Percentiles rank a stretch among this genome's conserved stretches.
Evolutionary conservation across 352 stramenopile species (phyloP).

Genomic region (Aphanomyces invadans): DNA sequence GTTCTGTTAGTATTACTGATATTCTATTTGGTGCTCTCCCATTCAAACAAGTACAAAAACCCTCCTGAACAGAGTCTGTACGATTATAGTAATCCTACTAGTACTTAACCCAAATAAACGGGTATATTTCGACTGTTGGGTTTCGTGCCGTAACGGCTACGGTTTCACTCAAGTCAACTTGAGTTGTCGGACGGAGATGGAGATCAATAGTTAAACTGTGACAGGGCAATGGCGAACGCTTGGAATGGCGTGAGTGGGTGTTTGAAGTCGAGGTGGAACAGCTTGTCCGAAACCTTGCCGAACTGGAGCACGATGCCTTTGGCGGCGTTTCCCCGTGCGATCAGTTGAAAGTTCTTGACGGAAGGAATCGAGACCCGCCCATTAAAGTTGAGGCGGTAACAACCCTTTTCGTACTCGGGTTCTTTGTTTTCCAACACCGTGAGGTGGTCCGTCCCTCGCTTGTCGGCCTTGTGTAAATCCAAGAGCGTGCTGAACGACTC

Average conservation of each 20-base stretch:
- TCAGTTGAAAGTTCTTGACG: slow-evolving; percentile 78
- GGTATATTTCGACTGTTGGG: no score
- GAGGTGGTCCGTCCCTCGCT: slow-evolving; percentile 27
- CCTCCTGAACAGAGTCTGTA: no score
- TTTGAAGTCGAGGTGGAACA: slow-evolving; percentile 74
- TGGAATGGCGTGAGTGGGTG: slow-evolving; percentile 65
- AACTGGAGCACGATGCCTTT: slow-evolving; percentile 54
- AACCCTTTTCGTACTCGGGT: slow-evolving; percentile 65
- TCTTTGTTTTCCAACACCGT: slow-evolving; percentile 62
- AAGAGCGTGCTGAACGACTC: slow-evolving; percentile 48
- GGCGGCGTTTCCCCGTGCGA: slow-evolving; percentile 24
- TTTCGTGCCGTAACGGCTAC: no score
- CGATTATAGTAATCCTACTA: no score
- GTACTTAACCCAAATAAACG: no score
- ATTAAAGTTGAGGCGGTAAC: slow-evolving; percentile 76
- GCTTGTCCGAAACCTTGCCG: slow-evolving; percentile 68
- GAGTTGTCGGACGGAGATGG: not conserved
- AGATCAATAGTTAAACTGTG: slow-evolving; percentile 53
- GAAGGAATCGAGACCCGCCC: slow-evolving; percentile 63
- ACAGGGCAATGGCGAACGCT: slow-evolving; percentile 54
- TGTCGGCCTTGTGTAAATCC: slow-evolving; percentile 35
- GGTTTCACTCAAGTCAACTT: not conserved
- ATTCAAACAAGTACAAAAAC: no score
- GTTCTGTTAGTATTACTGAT: no score
- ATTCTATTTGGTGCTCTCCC: no score